Base-by-base conservation (phyloP, 2,329 filamentous ascomycete genomes). In the Colletotrichum sp. region DNA sequence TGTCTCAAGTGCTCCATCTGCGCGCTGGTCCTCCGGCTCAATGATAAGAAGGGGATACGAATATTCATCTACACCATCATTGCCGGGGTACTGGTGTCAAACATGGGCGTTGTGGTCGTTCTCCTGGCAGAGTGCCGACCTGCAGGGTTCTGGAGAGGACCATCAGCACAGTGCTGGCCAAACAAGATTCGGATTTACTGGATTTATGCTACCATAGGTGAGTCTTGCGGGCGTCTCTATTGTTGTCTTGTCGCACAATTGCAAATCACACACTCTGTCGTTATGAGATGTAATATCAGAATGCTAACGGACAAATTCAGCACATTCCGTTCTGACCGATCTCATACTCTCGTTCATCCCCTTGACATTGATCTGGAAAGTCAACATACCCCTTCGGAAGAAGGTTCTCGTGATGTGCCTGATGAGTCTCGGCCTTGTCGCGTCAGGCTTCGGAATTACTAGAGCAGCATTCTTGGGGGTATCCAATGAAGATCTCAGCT, bases 1-100 rank as follows among this genome's bases (percentile, higher is more conserved):
- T 73, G 86, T 2, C 79, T 87, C 65, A 87, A 87, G 71, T 79
- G 84, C 19, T 87, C 85, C 2, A 86, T 88, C 44, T 81, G 85
- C 70, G 75, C 87, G 8, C 79, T 88, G 8, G 77, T 87, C 2
- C 77, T 87, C 2, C 83, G 86, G 8, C 86, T 87, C 78, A 86
- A 86, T 73, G 80, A 84, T 62, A 82, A 82, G 3, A 80, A 61
- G 66, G 59, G 57, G 25, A 75, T 86, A 15, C 81, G 78, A 67
- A 81, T 78, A 8, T 78, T 82, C 7, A 77, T 86, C 2, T 85
- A 80, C 71, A 76, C 34, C 3, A 76, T 83, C 15, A 84, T 84
- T 74, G 77, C 78, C 0, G 82, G 83, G 0, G 71, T 84, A 5
- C 69, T 83, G 36, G 11, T 82, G 19, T 83, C 82, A 9, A 84